phyloP scores from a whole-genome alignment of 352 stramenopile genomes.

The Pythium sukuiense region DNA sequence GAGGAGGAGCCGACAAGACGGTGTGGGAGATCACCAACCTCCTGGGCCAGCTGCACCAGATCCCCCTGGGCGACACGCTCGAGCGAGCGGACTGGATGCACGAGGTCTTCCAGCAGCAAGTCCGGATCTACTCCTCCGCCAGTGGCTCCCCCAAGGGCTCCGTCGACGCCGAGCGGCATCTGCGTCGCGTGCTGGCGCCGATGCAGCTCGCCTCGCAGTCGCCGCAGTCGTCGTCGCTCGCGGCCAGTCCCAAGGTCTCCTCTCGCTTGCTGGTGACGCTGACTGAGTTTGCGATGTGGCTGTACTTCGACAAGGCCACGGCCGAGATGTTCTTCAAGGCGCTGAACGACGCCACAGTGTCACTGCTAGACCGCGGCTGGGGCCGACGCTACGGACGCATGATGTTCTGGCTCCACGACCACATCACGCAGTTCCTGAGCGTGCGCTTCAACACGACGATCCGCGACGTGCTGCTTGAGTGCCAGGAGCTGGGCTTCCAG shows the following conservation, averaged over 20 bases:
- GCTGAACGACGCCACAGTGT: neutral
- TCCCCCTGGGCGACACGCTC: conserved; percentile 10
- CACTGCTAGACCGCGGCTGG: neutral
- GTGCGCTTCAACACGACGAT: conserved; percentile 14
- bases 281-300: conserved; percentile 13
- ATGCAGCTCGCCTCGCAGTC: neutral
- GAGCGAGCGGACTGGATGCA: conserved; percentile 12
- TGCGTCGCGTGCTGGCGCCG: conserved; percentile 6
- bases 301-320: conserved; percentile 6
- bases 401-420: conserved; percentile 17
- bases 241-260: conserved; percentile 6
- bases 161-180: conserved; percentile 7
- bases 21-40: conserved; percentile 17
- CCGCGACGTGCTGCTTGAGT: conserved; percentile 16
- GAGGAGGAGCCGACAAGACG: conserved; percentile 1
- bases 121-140: neutral
- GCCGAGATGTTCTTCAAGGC: neutral
- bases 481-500: conserved; percentile 10
- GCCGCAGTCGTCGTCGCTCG: too few relatives aligned
- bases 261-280: conserved; percentile 8
- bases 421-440: conserved; percentile 10
- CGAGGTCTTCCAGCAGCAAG: conserved; percentile 10
- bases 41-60: conserved; percentile 3
- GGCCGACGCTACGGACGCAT: conserved; percentile 6
- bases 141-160: neutral